phyloP scores from a whole-genome alignment of 257 asterid species.

The Knoxia roxburghii region DNA sequence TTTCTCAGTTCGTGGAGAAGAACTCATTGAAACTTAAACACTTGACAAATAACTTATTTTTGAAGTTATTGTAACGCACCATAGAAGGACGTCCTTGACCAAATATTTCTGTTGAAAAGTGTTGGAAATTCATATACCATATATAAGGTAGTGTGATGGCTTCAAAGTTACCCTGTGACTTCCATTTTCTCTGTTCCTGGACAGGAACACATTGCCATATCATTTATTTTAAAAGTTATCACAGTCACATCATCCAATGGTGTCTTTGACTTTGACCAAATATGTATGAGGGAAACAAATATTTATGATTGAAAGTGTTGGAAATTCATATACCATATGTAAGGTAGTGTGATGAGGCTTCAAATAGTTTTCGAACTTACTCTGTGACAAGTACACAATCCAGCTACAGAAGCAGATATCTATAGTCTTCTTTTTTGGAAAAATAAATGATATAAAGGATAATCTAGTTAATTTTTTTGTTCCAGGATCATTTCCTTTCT shows the following conservation, averaged over 20 bases:
- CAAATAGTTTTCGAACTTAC: not conserved
- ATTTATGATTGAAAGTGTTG: no score
- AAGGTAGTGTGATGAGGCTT: no score
- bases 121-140: not conserved
- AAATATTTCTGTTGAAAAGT: not conserved
- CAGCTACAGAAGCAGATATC: not conserved
- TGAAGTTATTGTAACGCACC: not conserved
- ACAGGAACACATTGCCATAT: no score
- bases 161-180: no score
- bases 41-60: not conserved
- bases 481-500: not conserved
- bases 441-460: not conserved
- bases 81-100: not conserved
- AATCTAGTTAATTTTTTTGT: not conserved
- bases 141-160: not conserved
- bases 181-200: no score
- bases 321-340: no score
- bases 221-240: no score
- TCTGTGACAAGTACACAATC: not conserved
- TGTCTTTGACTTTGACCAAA: no score
- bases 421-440: not conserved
- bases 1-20: not conserved
- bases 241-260: no score
- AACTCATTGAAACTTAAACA: not conserved
- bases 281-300: no score